Base-by-base conservation (phyloP, 148 eudicot genomes). In the Persicaria tinctoria region DNA sequence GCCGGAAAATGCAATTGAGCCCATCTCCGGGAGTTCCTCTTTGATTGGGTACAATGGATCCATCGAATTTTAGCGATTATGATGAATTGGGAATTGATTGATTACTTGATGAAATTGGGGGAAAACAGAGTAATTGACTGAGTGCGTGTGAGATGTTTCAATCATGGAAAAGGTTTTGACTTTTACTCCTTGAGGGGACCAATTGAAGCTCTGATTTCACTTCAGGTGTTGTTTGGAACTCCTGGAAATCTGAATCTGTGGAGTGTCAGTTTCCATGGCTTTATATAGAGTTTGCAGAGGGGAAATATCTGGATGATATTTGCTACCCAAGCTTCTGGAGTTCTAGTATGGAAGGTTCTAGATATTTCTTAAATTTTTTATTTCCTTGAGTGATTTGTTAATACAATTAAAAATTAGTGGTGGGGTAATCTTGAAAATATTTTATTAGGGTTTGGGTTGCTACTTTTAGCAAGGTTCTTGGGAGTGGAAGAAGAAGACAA, bases 1-100 rank as follows among this genome's bases (percentile, higher is more conserved):
- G 80, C 59, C 68, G 70, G n/a, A 16, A 44, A 77, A 81, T 9
- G 82, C 77, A 74, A 82, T 87, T 1, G 73, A 75, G 64, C 14
- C 44, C 70, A 8, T 66, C n/a, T 66, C 38, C 12, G 66, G 38
- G 51, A 76, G 83, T 84, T 91, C 98, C 77, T 93, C 86, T 72
- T 89, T 93, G 5, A 91, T 77, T 11, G 86, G 84, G 75, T 84
- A 83, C 20, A 76, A 54, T 4, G 78, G 85, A 63, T 88, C 81
- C 97, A 93, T 91, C 6, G 47, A 53, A 32, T 32, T 32, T 1
- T 1, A 32, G 41, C 41, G 41, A 1, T 32, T 1, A 32, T 32
- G 41, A 32, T 1, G 41, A 32, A 32, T 32, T 32, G 41, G 41
- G 41, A 32, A 32, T 32, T 32, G 41, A 32, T 32, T 32, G 3